phyloP scores from a whole-genome alignment of 768 basidiomycete genomes.

The Cyclocybe aegerita region DNA sequence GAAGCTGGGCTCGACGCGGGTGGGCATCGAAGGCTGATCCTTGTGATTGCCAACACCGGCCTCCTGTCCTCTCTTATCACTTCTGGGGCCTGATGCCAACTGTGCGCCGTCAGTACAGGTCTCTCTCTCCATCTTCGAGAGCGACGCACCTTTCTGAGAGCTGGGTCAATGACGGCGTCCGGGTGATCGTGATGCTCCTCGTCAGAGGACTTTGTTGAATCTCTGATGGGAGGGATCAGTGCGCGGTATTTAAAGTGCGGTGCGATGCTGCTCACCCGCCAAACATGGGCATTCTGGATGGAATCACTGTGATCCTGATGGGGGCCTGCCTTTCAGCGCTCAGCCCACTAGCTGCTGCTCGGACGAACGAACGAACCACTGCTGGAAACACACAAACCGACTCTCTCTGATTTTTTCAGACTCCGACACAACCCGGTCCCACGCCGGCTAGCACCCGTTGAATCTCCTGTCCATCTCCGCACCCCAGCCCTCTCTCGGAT shows the following conservation, averaged over 20 bases:
- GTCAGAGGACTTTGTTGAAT: conserved; percentile 17
- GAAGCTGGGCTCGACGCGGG: conserved; percentile 38
- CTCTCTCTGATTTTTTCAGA: conserved; percentile 20
- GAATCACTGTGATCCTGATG: conserved; percentile 9
- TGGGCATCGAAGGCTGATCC: conserved; percentile 41
- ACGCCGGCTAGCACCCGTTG: conserved; percentile 13
- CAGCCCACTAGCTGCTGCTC: too few species aligned
- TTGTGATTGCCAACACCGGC: conserved; percentile 16
- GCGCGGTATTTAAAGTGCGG: conserved; percentile 25
- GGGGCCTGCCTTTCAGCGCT: too few species aligned
- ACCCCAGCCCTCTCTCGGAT: conserved; percentile 9
- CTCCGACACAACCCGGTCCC: conserved; percentile 21
- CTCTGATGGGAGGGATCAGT: conserved; percentile 22
- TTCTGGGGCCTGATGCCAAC: conserved; percentile 32
- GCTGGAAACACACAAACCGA: conserved; percentile 14
- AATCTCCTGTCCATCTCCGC: conserved; percentile 11
- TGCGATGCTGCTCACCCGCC: conserved; percentile 24
- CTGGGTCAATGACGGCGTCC: conserved; percentile 26
- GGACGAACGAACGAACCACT: conserved; percentile 16
- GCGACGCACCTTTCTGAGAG: conserved; percentile 33
- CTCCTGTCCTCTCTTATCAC: conserved; percentile 33
- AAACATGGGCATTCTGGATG: conserved; percentile 28
- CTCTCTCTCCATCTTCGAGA: too few species aligned
- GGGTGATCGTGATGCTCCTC: conserved; percentile 16
- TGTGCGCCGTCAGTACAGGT: conserved; percentile 30